phyloP scores from a whole-genome alignment of 1,284 basidiomycete genomes.

The Somion occarium region DNA sequence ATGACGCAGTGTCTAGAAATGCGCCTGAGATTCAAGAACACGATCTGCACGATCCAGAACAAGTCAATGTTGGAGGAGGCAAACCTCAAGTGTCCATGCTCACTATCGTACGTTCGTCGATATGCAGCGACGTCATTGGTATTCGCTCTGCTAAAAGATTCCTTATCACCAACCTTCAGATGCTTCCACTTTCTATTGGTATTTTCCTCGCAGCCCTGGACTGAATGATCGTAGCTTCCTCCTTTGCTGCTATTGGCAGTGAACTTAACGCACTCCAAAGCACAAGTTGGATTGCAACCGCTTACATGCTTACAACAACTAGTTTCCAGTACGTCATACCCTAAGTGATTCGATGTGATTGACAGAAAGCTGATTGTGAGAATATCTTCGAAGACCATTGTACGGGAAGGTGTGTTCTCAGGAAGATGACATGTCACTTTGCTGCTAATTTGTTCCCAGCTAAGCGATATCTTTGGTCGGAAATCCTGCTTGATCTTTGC shows the following conservation, averaged over 20 bases:
- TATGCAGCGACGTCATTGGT: not conserved
- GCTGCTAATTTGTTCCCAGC: constrained; percentile 10
- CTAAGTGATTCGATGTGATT: too few species aligned
- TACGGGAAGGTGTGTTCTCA: constrained; percentile 43
- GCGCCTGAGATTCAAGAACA: not conserved
- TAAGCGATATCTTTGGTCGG: constrained; percentile 63
- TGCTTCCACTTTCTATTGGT: constrained; percentile 53
- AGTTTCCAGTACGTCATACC: constrained; percentile 49
- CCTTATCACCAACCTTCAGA: constrained; percentile 27
- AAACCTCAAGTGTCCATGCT: not conserved
- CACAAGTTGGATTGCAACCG: constrained; percentile 63
- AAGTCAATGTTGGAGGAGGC: not conserved
- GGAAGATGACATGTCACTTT: not conserved
- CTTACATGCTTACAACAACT: constrained; percentile 56
- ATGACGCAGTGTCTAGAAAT: not conserved
- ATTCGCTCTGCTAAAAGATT: not conserved
- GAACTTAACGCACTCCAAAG: constrained; percentile 59
- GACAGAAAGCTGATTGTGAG: too few species aligned
- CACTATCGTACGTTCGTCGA: not conserved
- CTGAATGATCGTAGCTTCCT: constrained; percentile 53
- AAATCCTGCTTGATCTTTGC: constrained; percentile 54
- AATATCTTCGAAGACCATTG: constrained; percentile 39
- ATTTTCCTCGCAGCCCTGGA: constrained; percentile 58
- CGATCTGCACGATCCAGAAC: not conserved
- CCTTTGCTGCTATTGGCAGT: constrained; percentile 59